Evolutionary conservation across 2,329 filamentous ascomycete genomes (phyloP), one percentile per base, ranked within the genome.

Genomic region (Trichoderma cornu-damae): DNA sequence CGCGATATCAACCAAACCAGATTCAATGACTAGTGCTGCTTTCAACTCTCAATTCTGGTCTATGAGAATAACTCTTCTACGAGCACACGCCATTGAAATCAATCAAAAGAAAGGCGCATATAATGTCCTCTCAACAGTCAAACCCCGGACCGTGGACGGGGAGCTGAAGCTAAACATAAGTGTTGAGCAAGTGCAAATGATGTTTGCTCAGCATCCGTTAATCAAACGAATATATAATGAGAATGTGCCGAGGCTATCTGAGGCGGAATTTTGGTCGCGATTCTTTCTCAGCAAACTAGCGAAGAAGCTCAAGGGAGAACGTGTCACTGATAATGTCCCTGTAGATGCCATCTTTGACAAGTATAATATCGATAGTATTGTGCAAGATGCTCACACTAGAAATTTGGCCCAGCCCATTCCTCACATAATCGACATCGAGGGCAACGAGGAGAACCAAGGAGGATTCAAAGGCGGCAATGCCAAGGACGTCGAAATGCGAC

Each of bases 31-130:
- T 0, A 84, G 88, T 26, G 82, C 83, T 1, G 87, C 91, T 43
- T 96, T 97, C 71, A 91, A 93, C 64, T 79, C 85, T 1, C 93
- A 96, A 70, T 99, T 99, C 74, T 99, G 94, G 94, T 90, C 90
- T 1, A 90, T 90, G 2, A 82, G 95, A 44, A 82, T 92, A 46
- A 90, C 90, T 69, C 77, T 96, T 30, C 79, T 99, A 28, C 88
- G 94, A 11, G 88, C 93, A 0, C 89, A 96, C 73, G 92, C 91
- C 1, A 94, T 96, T 44, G 91, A 97, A 72, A 85, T 83, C 56
- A 85, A 84, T 59, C 95, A 99, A 75, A 88, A 86, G 64, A 87
- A 89, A 63, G 94, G 93, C 5, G 85, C 90, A 3, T 96, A 96
- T 74, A 97, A 99, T 65, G 92, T 97, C 6, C 78, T 99, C 16